Evolutionary conservation across 192 early-diverging fungal species (phyloP).

Genomic region (Funneliformis geosporum): DNA sequence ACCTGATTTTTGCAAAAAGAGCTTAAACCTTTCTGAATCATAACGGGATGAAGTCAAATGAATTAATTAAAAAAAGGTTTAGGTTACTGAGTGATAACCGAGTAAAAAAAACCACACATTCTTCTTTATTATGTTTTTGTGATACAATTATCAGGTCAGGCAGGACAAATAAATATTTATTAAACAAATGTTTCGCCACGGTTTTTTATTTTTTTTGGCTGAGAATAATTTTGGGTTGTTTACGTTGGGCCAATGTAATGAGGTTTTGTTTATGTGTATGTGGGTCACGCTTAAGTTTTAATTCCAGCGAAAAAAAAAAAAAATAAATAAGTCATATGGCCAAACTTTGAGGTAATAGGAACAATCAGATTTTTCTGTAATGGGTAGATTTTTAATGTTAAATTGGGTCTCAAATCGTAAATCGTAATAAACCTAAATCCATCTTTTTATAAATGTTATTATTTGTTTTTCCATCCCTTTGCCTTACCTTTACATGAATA

Average conservation of each 20-base stretch:
- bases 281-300: background rate
- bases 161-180: background rate
- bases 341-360: background rate
- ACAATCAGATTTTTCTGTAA: background rate
- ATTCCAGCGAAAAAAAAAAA: background rate
- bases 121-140: background rate
- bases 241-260: background rate
- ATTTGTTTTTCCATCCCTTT: no score
- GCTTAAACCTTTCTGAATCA: no score
- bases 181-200: background rate
- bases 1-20: no score
- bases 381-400: no score
- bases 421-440: background rate
- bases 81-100: background rate
- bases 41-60: background rate
- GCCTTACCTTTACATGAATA: no score
- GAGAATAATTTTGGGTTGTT: background rate
- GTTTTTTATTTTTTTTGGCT: conserved; percentile 2
- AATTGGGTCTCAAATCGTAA: background rate
- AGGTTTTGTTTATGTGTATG: no score
- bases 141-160: background rate
- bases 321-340: background rate
- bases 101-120: background rate
- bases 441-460: no score
- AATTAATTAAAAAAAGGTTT: background rate